Evolutionary conservation across 768 basidiomycete genomes (phyloP), one percentile per base, ranked within the genome.

Genomic region (Boletus subparvulus): DNA sequence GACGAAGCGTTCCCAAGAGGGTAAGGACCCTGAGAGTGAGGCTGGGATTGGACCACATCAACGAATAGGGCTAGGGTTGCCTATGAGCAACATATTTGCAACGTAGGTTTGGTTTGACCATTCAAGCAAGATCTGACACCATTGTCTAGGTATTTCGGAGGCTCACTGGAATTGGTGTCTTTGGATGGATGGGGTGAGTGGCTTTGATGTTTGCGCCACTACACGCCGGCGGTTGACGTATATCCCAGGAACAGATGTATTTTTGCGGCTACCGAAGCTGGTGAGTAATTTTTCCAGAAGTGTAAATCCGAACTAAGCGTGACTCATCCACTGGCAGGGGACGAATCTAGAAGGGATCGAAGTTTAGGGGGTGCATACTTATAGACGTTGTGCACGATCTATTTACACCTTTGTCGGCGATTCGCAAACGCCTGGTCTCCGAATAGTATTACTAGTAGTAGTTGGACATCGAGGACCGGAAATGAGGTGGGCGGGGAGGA

Each of bases 21-120:
- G 59, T 33, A 62, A 71, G 32, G 73, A 77, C 58, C 75, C 76
- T 26, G 80, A 81, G 53, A 71, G 73, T 26, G 74, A 75, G 39
- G 77, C 74, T 11, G 77, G 77, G 4, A 76, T 80, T 37, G 79
- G 77, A 32, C 75, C 75, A 8, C 87, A 87, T 69, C 80, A 81
- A 44, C 78, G 81, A 42, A 88, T 93, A 54, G 92, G 92, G 3
- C 86, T 94, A 44, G 92, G 92, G 6, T 73, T 94, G 19, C 90
- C 92, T 0, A 91, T 94, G 90, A 90, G 92, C 68, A 88, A 91
- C 64, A 92, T 94, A 36, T 93, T 85, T 70, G 85, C 92, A 56
- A 92, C 86, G 82, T 90, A 63, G 55, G 83, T 71, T 30, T 44
- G n/a, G 19, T 47, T 59, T 47, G 26, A 24, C 6, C 41, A 35